Conservation (phyloP, 2,329 filamentous ascomycete genomes). For the Lecanicillium sp. region DNA sequence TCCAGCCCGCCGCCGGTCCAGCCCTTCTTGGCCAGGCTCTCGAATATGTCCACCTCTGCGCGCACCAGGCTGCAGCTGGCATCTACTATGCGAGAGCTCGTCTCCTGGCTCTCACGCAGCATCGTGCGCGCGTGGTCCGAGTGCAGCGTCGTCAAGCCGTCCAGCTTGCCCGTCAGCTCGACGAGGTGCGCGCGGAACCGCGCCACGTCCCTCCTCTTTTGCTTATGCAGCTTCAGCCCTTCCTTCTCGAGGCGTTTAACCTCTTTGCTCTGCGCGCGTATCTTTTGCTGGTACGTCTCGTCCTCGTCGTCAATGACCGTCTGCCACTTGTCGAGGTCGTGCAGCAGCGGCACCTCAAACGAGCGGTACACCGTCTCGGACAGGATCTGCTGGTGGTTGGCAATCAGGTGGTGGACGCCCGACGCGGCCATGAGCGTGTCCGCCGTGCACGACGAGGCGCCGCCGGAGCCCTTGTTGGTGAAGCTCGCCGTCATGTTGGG, state of each 20-base stretch:
- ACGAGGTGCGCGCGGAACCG: conserved; percentile 57
- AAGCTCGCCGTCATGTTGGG: conserved; percentile 39
- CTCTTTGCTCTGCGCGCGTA: conserved; percentile 48
- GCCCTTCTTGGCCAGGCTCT: conserved; percentile 57
- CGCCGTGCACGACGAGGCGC: conserved; percentile 58
- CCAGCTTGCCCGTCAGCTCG: conserved; percentile 52
- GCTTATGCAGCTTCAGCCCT: conserved; percentile 53
- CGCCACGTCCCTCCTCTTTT: conserved; percentile 52
- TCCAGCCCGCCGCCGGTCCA: conserved; percentile 61
- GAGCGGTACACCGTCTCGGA: conserved; percentile 60
- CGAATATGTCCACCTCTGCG: conserved; percentile 64
- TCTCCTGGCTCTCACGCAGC: conserved; percentile 57
- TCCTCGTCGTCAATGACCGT: conserved; percentile 58
- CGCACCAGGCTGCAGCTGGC: conserved; percentile 58
- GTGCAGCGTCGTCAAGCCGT: conserved; percentile 54
- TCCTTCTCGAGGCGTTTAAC: conserved; percentile 59
- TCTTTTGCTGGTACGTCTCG: conserved; percentile 48
- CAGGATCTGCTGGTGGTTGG: conserved; percentile 64
- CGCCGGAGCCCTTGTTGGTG: conserved; percentile 35
- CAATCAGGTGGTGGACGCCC: conserved; percentile 59
- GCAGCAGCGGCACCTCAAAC: conserved; percentile 62
- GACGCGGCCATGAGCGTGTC: conserved; percentile 55
- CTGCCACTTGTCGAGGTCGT: conserved; percentile 60
- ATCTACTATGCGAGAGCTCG: conserved; percentile 54
- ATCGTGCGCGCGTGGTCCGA: conserved; percentile 52